These are phyloP conservation scores for Plasmodium relictum DNA, from an alignment of 169 alveolate species.

Conservation along the genomic window DNA sequence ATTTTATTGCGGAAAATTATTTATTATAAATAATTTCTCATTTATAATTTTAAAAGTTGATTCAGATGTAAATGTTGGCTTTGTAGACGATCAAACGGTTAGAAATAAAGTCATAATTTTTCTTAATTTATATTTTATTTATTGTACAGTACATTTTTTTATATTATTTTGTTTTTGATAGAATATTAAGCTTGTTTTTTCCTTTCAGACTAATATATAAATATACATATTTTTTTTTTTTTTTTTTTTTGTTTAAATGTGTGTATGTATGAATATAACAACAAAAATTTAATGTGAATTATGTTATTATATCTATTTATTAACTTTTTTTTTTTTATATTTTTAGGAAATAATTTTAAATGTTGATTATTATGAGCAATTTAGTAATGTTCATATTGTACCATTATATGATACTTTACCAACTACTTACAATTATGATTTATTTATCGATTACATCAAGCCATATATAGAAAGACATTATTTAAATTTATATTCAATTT, in stretches of 20 bases:
- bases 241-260: no score
- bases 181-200: no score
- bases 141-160: no score
- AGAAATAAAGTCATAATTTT: not conserved
- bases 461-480: slow-evolving; percentile 81
- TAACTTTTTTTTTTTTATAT: not conserved
- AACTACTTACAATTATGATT: slow-evolving; percentile 79
- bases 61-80: slow-evolving; percentile 47
- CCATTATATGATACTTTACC: slow-evolving; percentile 83
- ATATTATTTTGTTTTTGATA: no score
- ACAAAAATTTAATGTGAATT: no score
- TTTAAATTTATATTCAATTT: slow-evolving; percentile 78
- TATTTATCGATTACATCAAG: slow-evolving; percentile 79
- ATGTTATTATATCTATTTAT: not conserved
- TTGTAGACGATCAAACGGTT: slow-evolving; percentile 43
- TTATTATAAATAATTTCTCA: slow-evolving; percentile 38
- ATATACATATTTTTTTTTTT: not conserved
- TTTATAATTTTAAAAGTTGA: slow-evolving; percentile 41
- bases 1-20: slow-evolving; percentile 46
- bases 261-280: no score
- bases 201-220: no score
- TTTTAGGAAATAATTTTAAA: slow-evolving; percentile 42
- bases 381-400: slow-evolving; percentile 77
- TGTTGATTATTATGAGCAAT: slow-evolving; percentile 78
- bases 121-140: no score